Percentiles rank a stretch among this genome's conserved stretches.
Conservation (phyloP, 768 basidiomycete genomes). For the Amyloporia xantha region DNA sequence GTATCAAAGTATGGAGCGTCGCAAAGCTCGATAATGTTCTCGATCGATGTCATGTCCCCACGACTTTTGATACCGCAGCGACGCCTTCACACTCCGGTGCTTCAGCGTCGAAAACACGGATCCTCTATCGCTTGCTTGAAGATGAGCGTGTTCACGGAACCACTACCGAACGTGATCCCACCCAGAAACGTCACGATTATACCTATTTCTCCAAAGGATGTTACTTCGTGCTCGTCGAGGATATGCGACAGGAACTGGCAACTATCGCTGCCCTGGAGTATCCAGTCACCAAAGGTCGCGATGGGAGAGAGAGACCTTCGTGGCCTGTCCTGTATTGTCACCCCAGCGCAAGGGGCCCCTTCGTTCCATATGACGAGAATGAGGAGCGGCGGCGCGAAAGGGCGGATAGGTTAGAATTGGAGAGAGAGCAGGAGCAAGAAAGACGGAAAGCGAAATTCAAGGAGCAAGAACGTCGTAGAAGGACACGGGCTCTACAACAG, state of each 20-base stretch:
- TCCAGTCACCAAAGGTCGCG: constrained; percentile 43
- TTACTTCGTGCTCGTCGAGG: constrained; percentile 88
- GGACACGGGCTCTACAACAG: constrained; percentile 26
- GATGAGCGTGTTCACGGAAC: constrained; percentile 81
- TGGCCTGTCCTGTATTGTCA: constrained; percentile 88
- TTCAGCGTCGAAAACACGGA: constrained; percentile 29
- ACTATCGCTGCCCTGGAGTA: constrained; percentile 87
- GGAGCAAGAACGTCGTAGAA: constrained; percentile 24
- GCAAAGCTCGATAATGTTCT: constrained; percentile 67
- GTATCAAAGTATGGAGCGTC: constrained; percentile 85
- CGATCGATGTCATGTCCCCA: constrained; percentile 49
- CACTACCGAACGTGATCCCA: constrained; percentile 83
- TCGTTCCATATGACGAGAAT: constrained; percentile 66
- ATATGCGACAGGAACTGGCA: constrained; percentile 74
- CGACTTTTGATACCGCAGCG: too few relatives aligned
- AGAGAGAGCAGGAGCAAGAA: constrained; percentile 36
- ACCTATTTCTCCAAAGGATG: constrained; percentile 74
- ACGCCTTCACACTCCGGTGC: constrained; percentile 24
- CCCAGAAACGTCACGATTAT: constrained; percentile 80
- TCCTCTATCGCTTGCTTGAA: constrained; percentile 59
- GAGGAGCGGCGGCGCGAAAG: constrained; percentile 66
- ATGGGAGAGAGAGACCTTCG: constrained; percentile 45
- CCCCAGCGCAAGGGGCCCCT: constrained; percentile 66
- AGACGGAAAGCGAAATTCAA: constrained; percentile 34
- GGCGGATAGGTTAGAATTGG: constrained; percentile 26